These are phyloP conservation scores for Coccomyxa subellipsoidea DNA, from an alignment of 163 green algal species.

Conservation along the genomic window DNA sequence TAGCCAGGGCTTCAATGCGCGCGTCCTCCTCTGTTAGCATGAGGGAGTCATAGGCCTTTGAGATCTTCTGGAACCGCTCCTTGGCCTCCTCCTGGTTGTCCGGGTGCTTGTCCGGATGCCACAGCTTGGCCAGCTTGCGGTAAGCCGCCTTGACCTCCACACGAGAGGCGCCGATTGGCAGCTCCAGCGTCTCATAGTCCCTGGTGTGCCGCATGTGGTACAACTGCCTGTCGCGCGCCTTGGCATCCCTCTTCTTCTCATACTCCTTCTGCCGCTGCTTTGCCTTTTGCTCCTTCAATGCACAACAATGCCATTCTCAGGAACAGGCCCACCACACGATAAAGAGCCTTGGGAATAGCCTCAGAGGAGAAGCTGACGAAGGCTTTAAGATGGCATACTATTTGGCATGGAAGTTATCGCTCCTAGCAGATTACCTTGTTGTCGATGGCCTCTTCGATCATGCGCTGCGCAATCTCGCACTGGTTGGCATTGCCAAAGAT, in stretches of 20 bases:
- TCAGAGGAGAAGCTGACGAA: too few relatives aligned
- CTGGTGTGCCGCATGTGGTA: slow-evolving; percentile 86
- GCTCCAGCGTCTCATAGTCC: slow-evolving; percentile 82
- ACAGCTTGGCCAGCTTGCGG: slow-evolving; percentile 83
- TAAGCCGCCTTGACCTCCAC: slow-evolving; percentile 89
- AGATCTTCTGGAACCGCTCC: slow-evolving; percentile 82
- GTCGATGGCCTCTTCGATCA: slow-evolving; percentile 81
- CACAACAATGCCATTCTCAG: background rate
- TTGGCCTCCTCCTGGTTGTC: slow-evolving; percentile 69
- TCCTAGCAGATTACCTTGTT: slow-evolving; percentile 72
- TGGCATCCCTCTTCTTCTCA: slow-evolving; percentile 74
- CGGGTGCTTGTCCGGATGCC: slow-evolving; percentile 88
- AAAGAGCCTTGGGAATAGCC: too few relatives aligned
- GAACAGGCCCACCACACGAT: too few relatives aligned
- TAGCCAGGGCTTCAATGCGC: slow-evolving; percentile 61
- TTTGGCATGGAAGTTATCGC: too few relatives aligned
- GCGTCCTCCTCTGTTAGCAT: slow-evolving; percentile 84
- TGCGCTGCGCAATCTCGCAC: slow-evolving; percentile 56
- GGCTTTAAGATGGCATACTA: too few relatives aligned
- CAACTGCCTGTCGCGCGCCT: slow-evolving; percentile 59
- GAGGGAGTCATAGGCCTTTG: slow-evolving; percentile 75
- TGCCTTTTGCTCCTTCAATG: slow-evolving; percentile 69
- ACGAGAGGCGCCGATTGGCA: slow-evolving; percentile 69
- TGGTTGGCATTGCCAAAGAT: slow-evolving; percentile 71
- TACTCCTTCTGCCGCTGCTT: slow-evolving; percentile 89